These are phyloP conservation scores for Fusarium albidum DNA, from an alignment of 2,329 filamentous ascomycete species.

Conservation along the genomic window DNA sequence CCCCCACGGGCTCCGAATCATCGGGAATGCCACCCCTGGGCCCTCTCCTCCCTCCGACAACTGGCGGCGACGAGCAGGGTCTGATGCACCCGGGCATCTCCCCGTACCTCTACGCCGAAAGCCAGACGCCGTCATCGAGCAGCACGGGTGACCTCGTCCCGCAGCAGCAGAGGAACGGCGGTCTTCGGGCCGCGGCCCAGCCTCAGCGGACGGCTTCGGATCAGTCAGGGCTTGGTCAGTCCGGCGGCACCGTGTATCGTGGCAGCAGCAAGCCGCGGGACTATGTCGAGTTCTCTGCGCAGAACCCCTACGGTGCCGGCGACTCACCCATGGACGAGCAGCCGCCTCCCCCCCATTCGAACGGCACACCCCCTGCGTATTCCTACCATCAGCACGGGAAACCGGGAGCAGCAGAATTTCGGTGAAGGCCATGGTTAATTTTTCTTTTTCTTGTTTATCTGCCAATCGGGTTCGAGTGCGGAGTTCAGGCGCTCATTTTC, in stretches of 20 bases:
- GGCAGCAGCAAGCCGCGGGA: conserved; percentile 31
- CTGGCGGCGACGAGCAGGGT: conserved; percentile 13
- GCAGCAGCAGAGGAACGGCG: conserved; percentile 14
- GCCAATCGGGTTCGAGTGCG: conserved; percentile 1
- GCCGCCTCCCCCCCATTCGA: conserved; percentile 15
- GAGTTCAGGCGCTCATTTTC: conserved; percentile 17
- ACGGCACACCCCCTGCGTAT: conserved; percentile 16
- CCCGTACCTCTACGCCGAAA: conserved; percentile 4
- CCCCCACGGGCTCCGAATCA: conserved; percentile 22
- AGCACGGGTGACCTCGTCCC: conserved; percentile 6
- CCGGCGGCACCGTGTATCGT: conserved; percentile 31
- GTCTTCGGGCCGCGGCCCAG: conserved; percentile 5
- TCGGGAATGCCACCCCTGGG: conserved; percentile 23
- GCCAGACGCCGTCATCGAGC: conserved; percentile 17
- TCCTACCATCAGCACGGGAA: conserved; percentile 14
- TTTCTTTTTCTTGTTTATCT: background rate
- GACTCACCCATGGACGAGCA: conserved; percentile 14
- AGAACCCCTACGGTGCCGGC: conserved; percentile 25
- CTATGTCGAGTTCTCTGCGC: conserved; percentile 30
- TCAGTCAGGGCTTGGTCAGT: conserved; percentile 22
- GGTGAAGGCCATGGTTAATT: background rate
- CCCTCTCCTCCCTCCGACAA: conserved; percentile 25
- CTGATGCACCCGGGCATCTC: conserved; percentile 11
- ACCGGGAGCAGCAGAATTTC: conserved; percentile 12
- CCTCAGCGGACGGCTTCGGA: conserved; percentile 6